Evolutionary conservation across 2,329 filamentous ascomycete species (phyloP), one percentile per base, ranked within the genome.

Genomic region (Colletotrichum lupini): DNA sequence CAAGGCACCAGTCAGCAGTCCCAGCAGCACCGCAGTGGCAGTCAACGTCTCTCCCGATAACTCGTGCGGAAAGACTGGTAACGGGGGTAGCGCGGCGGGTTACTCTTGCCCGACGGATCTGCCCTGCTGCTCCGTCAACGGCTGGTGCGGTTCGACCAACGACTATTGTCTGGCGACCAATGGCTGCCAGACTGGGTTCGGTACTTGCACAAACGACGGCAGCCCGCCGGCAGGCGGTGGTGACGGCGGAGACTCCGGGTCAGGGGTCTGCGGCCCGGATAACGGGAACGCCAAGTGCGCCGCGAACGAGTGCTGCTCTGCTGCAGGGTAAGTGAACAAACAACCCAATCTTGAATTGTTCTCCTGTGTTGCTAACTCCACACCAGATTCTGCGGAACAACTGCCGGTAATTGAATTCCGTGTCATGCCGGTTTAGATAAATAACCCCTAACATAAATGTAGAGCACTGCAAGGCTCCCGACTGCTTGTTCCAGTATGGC

Each of bases 401-500:
- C 42, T 5, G 6, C 61, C 8, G 68, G 72, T 74, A 52, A 71
- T 53, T 56, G 9, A 32, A 8, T 22, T 5, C 22, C 22, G 5
- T 16, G 32, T 12, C 37, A 37, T 28, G 28, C 22, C 11, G 37
- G 8, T 19, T 49, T 67, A 7, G n/a, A 53, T 4, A 6, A 11
- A 19, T 19, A 14, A 24, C 4, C 22, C n/a, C 19, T 68, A 9
- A 49, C 56, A 72, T 7, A 14, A 32, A 5, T 52, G 7, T 49
- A 67, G 72, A 74, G 16, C 52, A 88, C 79, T 90, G 89, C 79
- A 82, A 82, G 70, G 84, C 88, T 53, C 88, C 88, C 12, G 88
- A 89, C 76, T 91, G 89, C 75, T 82, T 87, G 72, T 87, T 89
- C 76, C 78, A 83, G 74, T 89, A 87, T 75, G 87, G 87, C 19